phyloP scores from a whole-genome alignment of 768 basidiomycete genomes.

The Podaxis pistillaris region DNA sequence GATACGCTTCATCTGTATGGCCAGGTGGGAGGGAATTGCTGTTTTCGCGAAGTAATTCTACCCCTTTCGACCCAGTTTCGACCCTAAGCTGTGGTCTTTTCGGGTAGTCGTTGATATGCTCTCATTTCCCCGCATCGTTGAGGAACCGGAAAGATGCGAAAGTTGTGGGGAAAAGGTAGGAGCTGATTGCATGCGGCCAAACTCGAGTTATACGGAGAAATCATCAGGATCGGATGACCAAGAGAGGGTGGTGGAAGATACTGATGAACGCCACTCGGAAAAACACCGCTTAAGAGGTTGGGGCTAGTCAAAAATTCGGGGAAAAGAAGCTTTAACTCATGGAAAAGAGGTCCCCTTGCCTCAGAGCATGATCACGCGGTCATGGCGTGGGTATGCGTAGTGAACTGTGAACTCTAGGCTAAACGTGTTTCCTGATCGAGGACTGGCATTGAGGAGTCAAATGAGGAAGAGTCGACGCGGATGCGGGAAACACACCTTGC shows the following conservation, averaged over 20 bases:
- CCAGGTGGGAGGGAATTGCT: neutral
- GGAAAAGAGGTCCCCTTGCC: neutral
- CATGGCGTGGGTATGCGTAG: too few species aligned
- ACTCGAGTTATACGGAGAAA: constrained; percentile 6
- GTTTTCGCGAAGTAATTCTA: neutral
- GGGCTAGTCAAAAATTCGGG: constrained; percentile 3
- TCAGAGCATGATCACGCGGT: neutral
- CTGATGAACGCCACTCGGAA: constrained; percentile 4
- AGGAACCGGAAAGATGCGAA: constrained; percentile 5
- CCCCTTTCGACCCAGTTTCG: neutral
- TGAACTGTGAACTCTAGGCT: neutral
- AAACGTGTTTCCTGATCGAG: neutral
- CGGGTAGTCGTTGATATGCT: neutral
- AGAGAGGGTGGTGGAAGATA: neutral
- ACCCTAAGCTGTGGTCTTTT: neutral
- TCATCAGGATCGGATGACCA: neutral
- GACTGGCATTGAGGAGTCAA: too few species aligned
- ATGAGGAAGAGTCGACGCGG: too few species aligned
- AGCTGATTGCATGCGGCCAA: neutral
- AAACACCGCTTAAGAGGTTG: constrained; percentile 1
- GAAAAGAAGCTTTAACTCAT: neutral
- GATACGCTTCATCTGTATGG: neutral
- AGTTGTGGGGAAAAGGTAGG: neutral
- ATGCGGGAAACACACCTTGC: too few species aligned
- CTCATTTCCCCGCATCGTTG: constrained; percentile 6